Evolutionary conservation across 345 rosid species (phyloP).

Genomic region (Ceriops zippeliana): DNA sequence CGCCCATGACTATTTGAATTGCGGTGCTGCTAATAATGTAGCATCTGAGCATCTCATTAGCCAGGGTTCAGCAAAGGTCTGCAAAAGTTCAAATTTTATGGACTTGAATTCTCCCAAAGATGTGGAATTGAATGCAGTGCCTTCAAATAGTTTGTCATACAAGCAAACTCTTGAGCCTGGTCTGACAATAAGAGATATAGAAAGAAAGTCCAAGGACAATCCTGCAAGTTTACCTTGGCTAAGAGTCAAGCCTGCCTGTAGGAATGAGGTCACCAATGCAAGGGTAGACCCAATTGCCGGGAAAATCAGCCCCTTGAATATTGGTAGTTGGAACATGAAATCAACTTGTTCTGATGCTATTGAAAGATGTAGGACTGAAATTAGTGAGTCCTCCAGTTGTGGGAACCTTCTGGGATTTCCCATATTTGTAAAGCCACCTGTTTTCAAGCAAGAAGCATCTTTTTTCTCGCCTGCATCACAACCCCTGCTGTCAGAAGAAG

Average conservation of each 20-base stretch:
- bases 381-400: constrained; percentile 31
- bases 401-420: constrained; percentile 58
- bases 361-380: constrained; percentile 33
- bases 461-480: constrained; percentile 29
- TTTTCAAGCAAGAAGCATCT: constrained; percentile 38
- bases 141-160: constrained; percentile 38
- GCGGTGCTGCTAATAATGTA: constrained; percentile 26
- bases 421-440: constrained; percentile 35
- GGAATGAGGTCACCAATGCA: constrained; percentile 32
- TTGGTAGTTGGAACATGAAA: constrained; percentile 38
- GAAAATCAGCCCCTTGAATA: constrained; percentile 30
- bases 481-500: constrained; percentile 35
- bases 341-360: constrained; percentile 35
- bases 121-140: constrained; percentile 46
- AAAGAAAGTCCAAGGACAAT: constrained; percentile 42
- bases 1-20: constrained; percentile 31
- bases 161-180: constrained; percentile 26
- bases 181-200: constrained; percentile 40
- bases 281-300: constrained; percentile 43
- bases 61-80: constrained; percentile 31
- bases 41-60: constrained; percentile 25
- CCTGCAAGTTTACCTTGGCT: constrained; percentile 62
- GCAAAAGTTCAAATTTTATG: constrained; percentile 24
- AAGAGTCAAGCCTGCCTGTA: constrained; percentile 38
- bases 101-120: constrained; percentile 35